Base-by-base conservation (phyloP, 805 yeast species). In the Tanozyma kutaoensis region DNA sequence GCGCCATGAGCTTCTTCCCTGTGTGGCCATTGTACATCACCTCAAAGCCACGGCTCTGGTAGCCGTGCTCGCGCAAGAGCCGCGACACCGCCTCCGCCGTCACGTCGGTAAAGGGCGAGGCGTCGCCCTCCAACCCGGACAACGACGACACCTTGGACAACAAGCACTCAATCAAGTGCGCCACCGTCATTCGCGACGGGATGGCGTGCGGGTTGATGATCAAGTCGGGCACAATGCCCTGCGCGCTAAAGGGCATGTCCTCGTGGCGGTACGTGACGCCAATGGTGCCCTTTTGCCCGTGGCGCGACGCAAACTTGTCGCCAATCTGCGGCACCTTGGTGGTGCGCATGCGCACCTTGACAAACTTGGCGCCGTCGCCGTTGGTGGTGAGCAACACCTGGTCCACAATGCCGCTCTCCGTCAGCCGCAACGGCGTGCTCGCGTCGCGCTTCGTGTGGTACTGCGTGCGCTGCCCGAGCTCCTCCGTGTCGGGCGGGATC, bases 161-260 rank as follows among this genome's bases (percentile, higher is more conserved):
- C 53, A 91, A 65, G 78, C 98, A 91, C 66, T 91, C 99, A 57
- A 91, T 88, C 66, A 91, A 77, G 66, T 91, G 97, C 26, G 98
- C 99, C 34, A 91, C 98, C 22, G 99, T 91, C 99, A 91, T 91
- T 71, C 99, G 96, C 32, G 99, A 91, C 42, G 99, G 99, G 70
- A 91, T 91, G 50, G 97, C 98, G 58, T 91, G 99, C 2, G 99
- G 99, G 55, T 91, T 91, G 52, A 91, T 91, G 46, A 91, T 84
- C 49, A 91, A 66, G 60, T 91, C 99, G 6, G 99, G 99, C 21
- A 88, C 96, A 50, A 88, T 57, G 54, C 99, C 99, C 53, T 88
- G 93, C 3, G 82, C 67, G 7, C 93, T 76, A 53, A 91, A 91
- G 16, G 98, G 99, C 97, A 91, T 88, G 52, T 91, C 99, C 56